These are phyloP conservation scores for Candida xyloterini DNA, from an alignment of 805 yeast genomes.

Conservation along the genomic window DNA sequence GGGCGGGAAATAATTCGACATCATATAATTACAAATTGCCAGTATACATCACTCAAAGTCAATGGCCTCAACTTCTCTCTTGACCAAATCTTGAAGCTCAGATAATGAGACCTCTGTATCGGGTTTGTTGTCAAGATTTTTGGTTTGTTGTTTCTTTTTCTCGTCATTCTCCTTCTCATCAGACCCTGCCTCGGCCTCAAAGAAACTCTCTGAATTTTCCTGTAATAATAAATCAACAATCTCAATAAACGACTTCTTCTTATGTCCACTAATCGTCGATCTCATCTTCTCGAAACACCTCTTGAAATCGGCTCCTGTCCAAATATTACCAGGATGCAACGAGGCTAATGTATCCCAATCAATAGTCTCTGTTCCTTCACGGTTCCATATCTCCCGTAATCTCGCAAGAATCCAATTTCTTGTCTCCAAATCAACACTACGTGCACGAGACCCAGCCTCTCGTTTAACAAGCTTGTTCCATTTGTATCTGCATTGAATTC, in stretches of 20 bases:
- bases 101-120: conserved; percentile 15
- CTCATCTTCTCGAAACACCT: conserved; percentile 61
- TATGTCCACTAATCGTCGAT: conserved; percentile 46
- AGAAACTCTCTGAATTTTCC: conserved; percentile 5
- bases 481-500: conserved; percentile 94
- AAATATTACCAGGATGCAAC: conserved; percentile 40
- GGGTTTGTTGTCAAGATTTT: conserved; percentile 5
- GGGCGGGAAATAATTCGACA: background rate
- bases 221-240: conserved; percentile 28
- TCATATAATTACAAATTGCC: background rate
- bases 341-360: conserved; percentile 57
- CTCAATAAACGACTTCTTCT: conserved; percentile 36
- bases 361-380: conserved; percentile 38
- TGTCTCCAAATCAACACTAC: conserved; percentile 44
- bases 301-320: conserved; percentile 62
- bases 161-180: conserved; percentile 1
- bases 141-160: conserved; percentile 4
- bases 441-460: conserved; percentile 46
- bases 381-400: conserved; percentile 42
- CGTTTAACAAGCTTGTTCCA: conserved; percentile 81
- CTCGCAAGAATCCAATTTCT: conserved; percentile 48
- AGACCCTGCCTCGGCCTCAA: conserved; percentile 1
- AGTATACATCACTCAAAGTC: conserved; percentile 14
- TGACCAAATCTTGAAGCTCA: conserved; percentile 20
- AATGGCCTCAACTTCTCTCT: conserved; percentile 20